A percentile compares a stretch with the other conserved stretches of the same genome.
Conservation (phyloP, 345 rosid species). For the Arabis alpina region DNA sequence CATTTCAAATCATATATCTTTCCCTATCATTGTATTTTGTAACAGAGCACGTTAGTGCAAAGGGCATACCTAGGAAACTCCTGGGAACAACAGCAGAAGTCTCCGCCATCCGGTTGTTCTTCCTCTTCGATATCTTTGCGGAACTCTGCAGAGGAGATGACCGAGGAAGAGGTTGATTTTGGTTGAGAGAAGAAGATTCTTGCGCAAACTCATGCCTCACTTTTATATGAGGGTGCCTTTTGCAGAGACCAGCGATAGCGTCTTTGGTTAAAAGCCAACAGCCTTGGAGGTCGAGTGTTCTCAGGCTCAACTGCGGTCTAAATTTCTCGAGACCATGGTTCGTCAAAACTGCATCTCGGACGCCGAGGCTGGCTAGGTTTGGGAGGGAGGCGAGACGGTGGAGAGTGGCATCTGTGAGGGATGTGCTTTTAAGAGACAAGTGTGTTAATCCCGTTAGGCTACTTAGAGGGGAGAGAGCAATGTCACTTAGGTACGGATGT, state of each 20-base stretch:
- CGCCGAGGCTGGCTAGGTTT: conserved; percentile 55
- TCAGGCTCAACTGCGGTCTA: conserved; percentile 58
- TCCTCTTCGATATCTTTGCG: conserved; percentile 14
- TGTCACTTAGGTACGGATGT: conserved; percentile 65
- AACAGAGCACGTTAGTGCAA: not conserved
- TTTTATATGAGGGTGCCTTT: conserved; percentile 57
- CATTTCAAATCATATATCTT: not conserved
- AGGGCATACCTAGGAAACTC: conserved; percentile 47
- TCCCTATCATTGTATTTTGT: not conserved
- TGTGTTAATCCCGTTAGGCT: conserved; percentile 55
- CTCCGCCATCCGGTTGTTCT: conserved; percentile 29
- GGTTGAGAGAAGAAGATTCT: conserved; percentile 38
- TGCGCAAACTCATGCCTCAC: conserved; percentile 58
- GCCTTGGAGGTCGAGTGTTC: conserved; percentile 72
- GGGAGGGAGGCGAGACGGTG: conserved; percentile 60
- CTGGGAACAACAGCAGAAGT: conserved; percentile 39
- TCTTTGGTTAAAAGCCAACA: conserved; percentile 87
- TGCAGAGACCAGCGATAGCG: conserved; percentile 51
- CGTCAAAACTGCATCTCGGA: conserved; percentile 78
- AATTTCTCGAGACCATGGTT: conserved; percentile 60
- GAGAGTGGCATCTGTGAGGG: conserved; percentile 72
- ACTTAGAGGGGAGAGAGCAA: conserved; percentile 54
- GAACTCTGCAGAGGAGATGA: conserved; percentile 38
- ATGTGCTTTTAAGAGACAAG: conserved; percentile 60
- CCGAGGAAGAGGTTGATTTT: conserved; percentile 31